Evolutionary conservation across 208 protist species (phyloP), one percentile per base, ranked within the genome.

Genomic region (Trypanosomatidae sp.): DNA sequence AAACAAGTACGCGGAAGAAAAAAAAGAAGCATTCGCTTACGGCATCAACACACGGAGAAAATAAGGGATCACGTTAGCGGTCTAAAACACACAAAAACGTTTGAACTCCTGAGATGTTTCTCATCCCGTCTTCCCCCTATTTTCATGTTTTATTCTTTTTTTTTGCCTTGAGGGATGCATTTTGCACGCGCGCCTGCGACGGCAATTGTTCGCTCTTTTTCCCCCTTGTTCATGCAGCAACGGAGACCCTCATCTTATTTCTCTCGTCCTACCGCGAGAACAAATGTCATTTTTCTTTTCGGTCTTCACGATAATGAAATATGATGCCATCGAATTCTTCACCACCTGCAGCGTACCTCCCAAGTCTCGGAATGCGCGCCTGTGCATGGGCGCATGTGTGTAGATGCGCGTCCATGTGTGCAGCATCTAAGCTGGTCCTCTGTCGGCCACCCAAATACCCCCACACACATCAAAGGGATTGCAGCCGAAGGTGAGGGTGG

Each of bases 231-330:
- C 62, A 67, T 67, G 46, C 46, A 43, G 33, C 22, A 6, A 62
- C 17, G 50, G n/a, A 43, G 0, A 39, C 50, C 3, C 33, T 59
- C 28, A 52, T 69, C 13, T 44, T 74, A 77, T 39, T 69, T 47
- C 15, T 41, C 30, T 60, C 28, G 36, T 9, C 41, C 30, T 41
- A 22, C 13, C 5, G 30, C 19, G 59, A 64, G 6, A 64, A 41
- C 2, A 19, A 64, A 43, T 59, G 30, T 0, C 33, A 39, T 58
- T 71, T 71, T 7, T 43, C 44, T 44, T 74, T 71, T 81, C 50
- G 62, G 65, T 75, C 49, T 74, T 79, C 78, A 85, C 55, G 70
- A 66, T 56, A 15, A 39, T 46, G 22, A 59, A 66, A 28, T 13
- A 56, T 33, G 10, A 65, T 72, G 39, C 2, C 2, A 39, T 64